Percentiles rank a stretch among this genome's conserved stretches.
Evolutionary conservation across 768 basidiomycete genomes (phyloP).

Genomic region (Phanerochaete sordida): DNA sequence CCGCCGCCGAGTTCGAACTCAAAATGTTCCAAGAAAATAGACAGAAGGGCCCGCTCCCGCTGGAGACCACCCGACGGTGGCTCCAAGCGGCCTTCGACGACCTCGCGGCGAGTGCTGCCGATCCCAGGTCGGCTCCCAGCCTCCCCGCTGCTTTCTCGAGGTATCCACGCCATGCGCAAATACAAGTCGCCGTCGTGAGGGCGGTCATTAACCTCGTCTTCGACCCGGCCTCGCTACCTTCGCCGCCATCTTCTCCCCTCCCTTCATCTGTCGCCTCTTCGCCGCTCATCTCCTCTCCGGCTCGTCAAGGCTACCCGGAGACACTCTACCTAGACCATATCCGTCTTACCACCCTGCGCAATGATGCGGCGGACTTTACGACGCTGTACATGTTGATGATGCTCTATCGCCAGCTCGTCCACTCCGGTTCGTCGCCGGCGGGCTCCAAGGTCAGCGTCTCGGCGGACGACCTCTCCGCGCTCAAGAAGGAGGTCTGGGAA

Average conservation of each 20-base stretch:
- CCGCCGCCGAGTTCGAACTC: conserved; percentile 76
- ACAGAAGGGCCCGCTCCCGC: conserved; percentile 31
- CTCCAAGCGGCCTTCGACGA: conserved; percentile 49
- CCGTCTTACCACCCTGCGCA: conserved; percentile 60
- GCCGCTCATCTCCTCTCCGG: conserved; percentile 26
- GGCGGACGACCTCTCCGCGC: conserved; percentile 49
- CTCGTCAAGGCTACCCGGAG: conserved; percentile 53
- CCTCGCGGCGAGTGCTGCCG: conserved; percentile 19
- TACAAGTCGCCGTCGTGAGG: conserved; percentile 22
- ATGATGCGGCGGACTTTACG: conserved; percentile 72
- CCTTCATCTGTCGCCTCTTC: conserved; percentile 32
- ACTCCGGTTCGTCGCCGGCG: conserved; percentile 32
- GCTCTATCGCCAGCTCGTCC: conserved; percentile 72
- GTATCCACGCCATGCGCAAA: conserved; percentile 29
- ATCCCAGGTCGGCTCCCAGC: neutral
- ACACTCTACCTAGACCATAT: conserved; percentile 77
- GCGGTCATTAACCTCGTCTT: conserved; percentile 24
- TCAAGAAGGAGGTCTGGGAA: conserved; percentile 77
- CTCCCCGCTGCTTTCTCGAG: conserved; percentile 10
- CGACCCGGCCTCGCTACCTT: conserved; percentile 26
- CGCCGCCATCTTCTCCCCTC: conserved; percentile 58
- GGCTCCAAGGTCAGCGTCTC: conserved; percentile 30
- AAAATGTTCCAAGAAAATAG: conserved; percentile 66
- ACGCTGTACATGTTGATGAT: conserved; percentile 79
- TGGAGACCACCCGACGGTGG: conserved; percentile 64